These are phyloP conservation scores for Hypoxylon sp. DNA, from an alignment of 2,329 filamentous ascomycete species.

Conservation along the genomic window DNA sequence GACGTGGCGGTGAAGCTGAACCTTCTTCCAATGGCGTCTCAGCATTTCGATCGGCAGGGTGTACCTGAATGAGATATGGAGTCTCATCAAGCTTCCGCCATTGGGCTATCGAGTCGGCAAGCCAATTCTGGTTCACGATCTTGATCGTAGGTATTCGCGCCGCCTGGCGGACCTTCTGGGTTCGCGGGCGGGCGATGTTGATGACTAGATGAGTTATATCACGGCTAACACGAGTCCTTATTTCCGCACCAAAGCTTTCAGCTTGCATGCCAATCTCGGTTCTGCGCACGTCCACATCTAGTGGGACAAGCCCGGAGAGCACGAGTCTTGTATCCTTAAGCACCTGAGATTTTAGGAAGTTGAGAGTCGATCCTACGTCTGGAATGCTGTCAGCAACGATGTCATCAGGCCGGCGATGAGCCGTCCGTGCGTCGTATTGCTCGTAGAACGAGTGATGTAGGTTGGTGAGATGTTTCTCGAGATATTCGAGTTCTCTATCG, in stretches of 20 bases:
- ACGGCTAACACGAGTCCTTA: constrained; percentile 69
- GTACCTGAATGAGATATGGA: constrained; percentile 82
- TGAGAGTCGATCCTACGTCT: constrained; percentile 88
- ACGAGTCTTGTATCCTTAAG: constrained; percentile 84
- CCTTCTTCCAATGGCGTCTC: constrained; percentile 49
- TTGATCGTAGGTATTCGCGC: constrained; percentile 84
- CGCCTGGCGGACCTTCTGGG: constrained; percentile 91
- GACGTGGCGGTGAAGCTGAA: constrained; percentile 60
- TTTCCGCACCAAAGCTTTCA: constrained; percentile 83
- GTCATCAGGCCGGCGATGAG: constrained; percentile 63
- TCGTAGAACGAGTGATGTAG: constrained; percentile 88
- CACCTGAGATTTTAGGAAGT: constrained; percentile 81
- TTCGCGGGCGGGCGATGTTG: constrained; percentile 79
- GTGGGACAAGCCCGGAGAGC: constrained; percentile 89
- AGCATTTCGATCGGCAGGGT: constrained; percentile 73
- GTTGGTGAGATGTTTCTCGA: constrained; percentile 81
- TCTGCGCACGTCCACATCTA: constrained; percentile 82
- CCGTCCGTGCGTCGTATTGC: constrained; percentile 77
- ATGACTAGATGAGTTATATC: constrained; percentile 82
- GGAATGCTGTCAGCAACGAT: constrained; percentile 72
- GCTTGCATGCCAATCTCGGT: constrained; percentile 92
- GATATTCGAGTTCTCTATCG: constrained; percentile 82
- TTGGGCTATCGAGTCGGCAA: constrained; percentile 84
- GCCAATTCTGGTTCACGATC: constrained; percentile 93
- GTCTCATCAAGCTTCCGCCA: constrained; percentile 86